Evolutionary conservation across 805 yeast species (phyloP).

Genomic region (Kodamaea neixiangensis): DNA sequence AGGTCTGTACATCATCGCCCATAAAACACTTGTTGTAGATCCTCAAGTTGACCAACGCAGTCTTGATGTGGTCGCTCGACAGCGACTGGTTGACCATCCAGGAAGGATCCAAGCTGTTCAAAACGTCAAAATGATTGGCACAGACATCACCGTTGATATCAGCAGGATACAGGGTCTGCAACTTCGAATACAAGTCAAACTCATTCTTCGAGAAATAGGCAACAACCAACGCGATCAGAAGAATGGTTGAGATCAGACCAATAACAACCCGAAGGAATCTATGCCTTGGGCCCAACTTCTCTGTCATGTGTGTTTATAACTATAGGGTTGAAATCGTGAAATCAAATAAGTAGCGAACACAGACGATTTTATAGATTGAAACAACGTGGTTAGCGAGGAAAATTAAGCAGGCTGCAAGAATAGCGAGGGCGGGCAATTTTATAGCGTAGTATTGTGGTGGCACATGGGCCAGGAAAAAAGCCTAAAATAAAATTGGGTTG

Average conservation of each 20-base stretch:
- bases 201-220: not conserved
- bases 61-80: slow-evolving; percentile 9
- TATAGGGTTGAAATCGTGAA: no score
- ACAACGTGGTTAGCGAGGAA: not conserved
- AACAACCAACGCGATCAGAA: not conserved
- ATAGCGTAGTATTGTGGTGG: not conserved
- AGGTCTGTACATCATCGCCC: not conserved
- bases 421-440: not conserved
- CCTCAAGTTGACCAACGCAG: slow-evolving; percentile 8
- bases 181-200: slow-evolving; percentile 1
- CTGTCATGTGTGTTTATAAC: not conserved
- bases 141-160: slow-evolving; percentile 1
- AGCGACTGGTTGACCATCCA: slow-evolving; percentile 6
- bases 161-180: not conserved
- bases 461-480: not conserved
- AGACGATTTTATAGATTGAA: not conserved
- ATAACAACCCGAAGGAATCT: not conserved
- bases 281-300: not conserved
- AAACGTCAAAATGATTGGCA: not conserved
- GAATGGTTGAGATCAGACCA: not conserved
- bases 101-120: slow-evolving; percentile 7
- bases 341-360: not conserved
- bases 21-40: slow-evolving; percentile 7
- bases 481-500: not conserved
- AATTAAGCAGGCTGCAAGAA: not conserved